phyloP scores from a whole-genome alignment of 768 basidiomycete genomes.

The Phlebiopsis gigantea region DNA sequence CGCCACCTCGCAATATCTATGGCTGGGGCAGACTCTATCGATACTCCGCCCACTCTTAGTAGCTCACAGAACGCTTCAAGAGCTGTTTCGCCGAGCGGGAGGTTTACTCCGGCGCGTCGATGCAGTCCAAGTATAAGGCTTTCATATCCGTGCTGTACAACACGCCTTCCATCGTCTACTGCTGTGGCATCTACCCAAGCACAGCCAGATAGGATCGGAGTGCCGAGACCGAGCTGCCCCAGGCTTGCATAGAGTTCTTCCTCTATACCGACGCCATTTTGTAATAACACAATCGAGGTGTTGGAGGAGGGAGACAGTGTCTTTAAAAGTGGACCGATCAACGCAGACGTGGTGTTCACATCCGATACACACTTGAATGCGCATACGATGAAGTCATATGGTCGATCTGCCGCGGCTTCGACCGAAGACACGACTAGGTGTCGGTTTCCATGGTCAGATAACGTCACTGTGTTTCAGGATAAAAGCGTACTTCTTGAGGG shows the following conservation, averaged over 20 bases:
- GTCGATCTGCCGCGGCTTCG: constrained; percentile 26
- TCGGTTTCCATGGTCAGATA: background rate
- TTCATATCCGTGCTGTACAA: constrained; percentile 24
- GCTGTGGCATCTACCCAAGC: constrained; percentile 30
- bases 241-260: constrained; percentile 16
- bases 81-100: background rate
- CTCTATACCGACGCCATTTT: constrained; percentile 32
- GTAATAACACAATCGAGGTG: constrained; percentile 25
- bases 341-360: constrained; percentile 17
- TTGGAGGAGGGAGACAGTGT: background rate
- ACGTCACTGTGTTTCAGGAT: background rate
- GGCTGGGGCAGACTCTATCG: constrained; percentile 18
- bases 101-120: background rate
- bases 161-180: constrained; percentile 21
- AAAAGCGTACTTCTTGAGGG: constrained; percentile 18
- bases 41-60: constrained; percentile 18
- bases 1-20: constrained; percentile 27
- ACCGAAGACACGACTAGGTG: constrained; percentile 20
- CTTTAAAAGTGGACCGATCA: constrained; percentile 24
- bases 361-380: constrained; percentile 26
- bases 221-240: background rate
- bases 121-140: constrained; percentile 26
- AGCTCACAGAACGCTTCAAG: constrained; percentile 19
- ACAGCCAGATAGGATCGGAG: constrained; percentile 26
- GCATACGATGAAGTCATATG: constrained; percentile 24